Conservation (phyloP, 371 early-diverging fungal genomes). For the Blakeslea trispora region DNA sequence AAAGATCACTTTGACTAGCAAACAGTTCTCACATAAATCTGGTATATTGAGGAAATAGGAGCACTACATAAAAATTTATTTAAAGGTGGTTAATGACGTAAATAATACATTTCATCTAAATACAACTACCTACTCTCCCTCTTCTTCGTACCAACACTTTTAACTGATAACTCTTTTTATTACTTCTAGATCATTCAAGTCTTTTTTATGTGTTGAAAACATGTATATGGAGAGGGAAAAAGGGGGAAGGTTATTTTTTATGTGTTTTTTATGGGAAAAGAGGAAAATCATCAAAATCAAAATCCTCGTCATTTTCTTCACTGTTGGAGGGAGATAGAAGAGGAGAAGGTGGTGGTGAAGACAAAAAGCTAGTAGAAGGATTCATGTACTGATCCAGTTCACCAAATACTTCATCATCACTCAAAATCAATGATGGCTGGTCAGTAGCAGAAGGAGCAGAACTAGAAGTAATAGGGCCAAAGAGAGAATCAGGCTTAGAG, state of each 20-base stretch:
- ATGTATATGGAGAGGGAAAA: too few species aligned
- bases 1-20: too few species aligned
- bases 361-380: constrained; percentile 3
- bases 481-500: background rate
- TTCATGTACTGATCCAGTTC: constrained; percentile 17
- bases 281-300: constrained; percentile 21
- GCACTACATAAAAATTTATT: too few species aligned
- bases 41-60: too few species aligned
- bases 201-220: too few species aligned
- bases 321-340: constrained; percentile 9
- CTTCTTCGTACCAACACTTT: too few species aligned
- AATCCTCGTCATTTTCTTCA: constrained; percentile 9
- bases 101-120: too few species aligned
- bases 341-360: constrained; percentile 23
- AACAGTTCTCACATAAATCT: too few species aligned
- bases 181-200: too few species aligned
- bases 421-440: constrained; percentile 8
- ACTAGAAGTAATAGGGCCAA: constrained; percentile 12
- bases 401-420: constrained; percentile 18
- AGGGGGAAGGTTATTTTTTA: background rate
- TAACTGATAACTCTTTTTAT: too few species aligned
- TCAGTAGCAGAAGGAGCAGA: background rate
- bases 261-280: constrained; percentile 10
- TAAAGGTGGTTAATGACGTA: too few species aligned
- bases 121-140: too few species aligned